Evolutionary conservation across 148 eudicot genomes (phyloP), one percentile per base, ranked within the genome.

Genomic region (Chenopodium album): DNA sequence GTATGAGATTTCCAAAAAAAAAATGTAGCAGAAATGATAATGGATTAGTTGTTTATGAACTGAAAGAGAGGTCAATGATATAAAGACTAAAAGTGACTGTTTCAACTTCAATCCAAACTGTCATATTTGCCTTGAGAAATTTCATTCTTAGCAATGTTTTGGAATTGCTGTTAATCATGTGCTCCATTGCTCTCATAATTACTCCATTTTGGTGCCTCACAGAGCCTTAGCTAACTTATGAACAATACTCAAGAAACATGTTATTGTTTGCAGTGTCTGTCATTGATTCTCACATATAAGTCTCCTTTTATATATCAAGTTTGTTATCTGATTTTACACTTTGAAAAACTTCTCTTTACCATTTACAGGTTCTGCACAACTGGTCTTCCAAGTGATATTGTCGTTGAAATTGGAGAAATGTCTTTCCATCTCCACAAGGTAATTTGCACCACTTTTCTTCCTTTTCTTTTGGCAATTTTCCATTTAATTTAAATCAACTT

Each of bases 381-480:
- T 62, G 98, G 98, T 78, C 92, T 95, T 75, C 97, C 98, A 73
- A 93, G 98, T 81, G 98, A 95, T 79, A 80, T 95, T 76, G 82
- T 82, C 64, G 98, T 95, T 76, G 94, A 95, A 85, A 91, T 95
- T 72, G 94, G 80, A 79, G 98, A 93, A 60, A 92, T 92, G 93
- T 87, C 97, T 23, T 95, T 93, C 86, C 94, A 92, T 88, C 97
- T 95, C 73, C 98, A 93, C 88, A 95, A 95, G 98, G 98, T 92
- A 85, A 48, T 48, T 11, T 48, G 54, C 2, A 9, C 54, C 54
- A 0, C 54, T 12, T 48, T 48, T 12, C 14, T 48, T 9, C 11
- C 11, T 2, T 48, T 48, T 56, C 22, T 56, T 56, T 17, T 56
- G 62, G 62, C 17, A 56, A 56, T 4, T 17, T 0, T 9, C 13